Base-by-base conservation (phyloP, 345 rosid species). In the Citrus hindsii region DNA sequence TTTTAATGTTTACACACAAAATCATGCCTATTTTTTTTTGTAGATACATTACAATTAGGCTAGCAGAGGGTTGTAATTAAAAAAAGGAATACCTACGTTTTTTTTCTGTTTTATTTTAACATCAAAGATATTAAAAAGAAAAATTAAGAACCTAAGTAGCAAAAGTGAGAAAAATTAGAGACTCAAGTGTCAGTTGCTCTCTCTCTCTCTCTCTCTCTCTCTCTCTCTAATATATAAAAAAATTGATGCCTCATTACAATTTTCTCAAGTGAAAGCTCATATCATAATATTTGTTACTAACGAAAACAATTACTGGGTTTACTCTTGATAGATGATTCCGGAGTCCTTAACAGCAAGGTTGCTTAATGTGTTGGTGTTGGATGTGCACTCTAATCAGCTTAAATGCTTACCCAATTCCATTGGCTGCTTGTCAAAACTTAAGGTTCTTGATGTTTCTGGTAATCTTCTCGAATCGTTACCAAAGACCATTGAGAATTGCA, bases 381-480 rank as follows among this genome's bases (percentile, higher is more conserved):
- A 95, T 76, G 92, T 86, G 75, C 97, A 88, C 82, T 95, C 98
- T 1, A 95, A 95, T 76, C 94, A 91, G 81, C 88, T 93, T 7
- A 88, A 87, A 82, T 82, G 84, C 67, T 88, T 95, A 32, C 98
- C 98, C 0, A 91, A 92, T 71, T 95, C 98, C 28, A 86, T 93
- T 6, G 98, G 98, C 2, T 93, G 98, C 80, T 89, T 95, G 64
- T 88, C 92, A 0, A 93, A 92, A 83, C 97, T 95, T 82, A 95
- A 93, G 85, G 71, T 81, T 73, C 88, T 95, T 67, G 89, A 95
- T 59, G 92, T 91, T 74, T 90, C 98, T 0, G 95, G 96, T 73
- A 95, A 95, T 82, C 85, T 92, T 74, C 86, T 95, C 33, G 82
- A 81, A 65, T 65, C 65, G 37, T 84, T 93, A 37, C 98, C 98